phyloP scores from a whole-genome alignment of 2,329 filamentous ascomycete species.

The Fusarium succisae region DNA sequence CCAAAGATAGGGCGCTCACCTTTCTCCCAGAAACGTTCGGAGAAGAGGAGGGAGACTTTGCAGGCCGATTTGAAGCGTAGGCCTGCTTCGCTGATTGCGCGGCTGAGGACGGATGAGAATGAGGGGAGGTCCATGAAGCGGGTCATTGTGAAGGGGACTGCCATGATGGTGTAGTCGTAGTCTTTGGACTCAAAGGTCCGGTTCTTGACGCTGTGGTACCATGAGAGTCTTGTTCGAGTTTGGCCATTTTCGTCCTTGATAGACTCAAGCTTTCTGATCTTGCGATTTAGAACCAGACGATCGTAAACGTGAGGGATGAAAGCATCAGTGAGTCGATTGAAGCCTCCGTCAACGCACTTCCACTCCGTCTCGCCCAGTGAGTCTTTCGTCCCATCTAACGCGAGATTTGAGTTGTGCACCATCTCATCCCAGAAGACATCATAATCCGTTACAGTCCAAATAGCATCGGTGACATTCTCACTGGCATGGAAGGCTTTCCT shows the following conservation, averaged over 20 bases:
- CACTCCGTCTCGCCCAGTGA: slow-evolving; percentile 14
- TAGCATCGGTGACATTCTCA: slow-evolving; percentile 4
- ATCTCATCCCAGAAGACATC: slow-evolving; percentile 27
- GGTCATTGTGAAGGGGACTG: slow-evolving; percentile 71
- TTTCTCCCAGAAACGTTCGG: slow-evolving; percentile 69
- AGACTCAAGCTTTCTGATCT: not conserved
- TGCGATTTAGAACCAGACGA: not conserved
- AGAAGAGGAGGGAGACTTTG: slow-evolving; percentile 57
- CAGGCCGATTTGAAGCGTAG: slow-evolving; percentile 50
- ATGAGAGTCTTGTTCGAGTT: slow-evolving; percentile 41
- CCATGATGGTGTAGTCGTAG: slow-evolving; percentile 73
- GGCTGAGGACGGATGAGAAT: slow-evolving; percentile 1
- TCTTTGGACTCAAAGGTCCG: slow-evolving; percentile 50
- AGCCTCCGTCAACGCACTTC: slow-evolving; percentile 19
- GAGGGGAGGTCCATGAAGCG: slow-evolving; percentile 67
- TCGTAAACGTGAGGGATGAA: not conserved
- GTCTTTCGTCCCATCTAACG: not conserved
- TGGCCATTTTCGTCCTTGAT: not conserved
- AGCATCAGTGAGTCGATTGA: not conserved
- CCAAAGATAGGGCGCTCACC: slow-evolving; percentile 66
- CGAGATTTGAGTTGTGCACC: slow-evolving; percentile 24
- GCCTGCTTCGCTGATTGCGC: slow-evolving; percentile 14
- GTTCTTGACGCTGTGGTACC: slow-evolving; percentile 58
- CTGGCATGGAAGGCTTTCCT: not conserved
- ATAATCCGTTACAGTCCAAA: slow-evolving; percentile 18